Evolutionary conservation across 2,329 filamentous ascomycete genomes (phyloP).

Genomic region (Xylariaceae sp.): DNA sequence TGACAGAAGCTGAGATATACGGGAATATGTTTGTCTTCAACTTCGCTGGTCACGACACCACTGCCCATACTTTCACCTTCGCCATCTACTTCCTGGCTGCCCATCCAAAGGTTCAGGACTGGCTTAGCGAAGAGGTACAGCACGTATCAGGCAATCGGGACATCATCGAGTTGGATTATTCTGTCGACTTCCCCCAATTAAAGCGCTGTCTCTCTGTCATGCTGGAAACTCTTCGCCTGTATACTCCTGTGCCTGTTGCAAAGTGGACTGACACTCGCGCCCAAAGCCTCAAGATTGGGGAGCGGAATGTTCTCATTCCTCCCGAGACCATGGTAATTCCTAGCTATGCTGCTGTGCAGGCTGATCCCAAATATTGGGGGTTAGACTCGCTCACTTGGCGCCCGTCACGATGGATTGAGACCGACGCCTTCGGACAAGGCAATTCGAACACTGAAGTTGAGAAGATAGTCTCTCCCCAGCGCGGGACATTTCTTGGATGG

Average conservation of each 20-base stretch:
- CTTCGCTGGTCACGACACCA: slow-evolving; percentile 50
- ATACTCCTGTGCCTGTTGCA: slow-evolving; percentile 30
- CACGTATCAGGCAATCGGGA: slow-evolving; percentile 9
- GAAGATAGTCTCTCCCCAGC: slow-evolving; percentile 15
- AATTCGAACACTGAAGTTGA: slow-evolving; percentile 15
- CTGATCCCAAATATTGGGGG: slow-evolving; percentile 22
- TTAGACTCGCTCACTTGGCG: slow-evolving; percentile 19
- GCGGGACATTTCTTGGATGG: slow-evolving; percentile 29
- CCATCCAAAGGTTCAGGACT: slow-evolving; percentile 43
- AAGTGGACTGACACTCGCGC: slow-evolving; percentile 24
- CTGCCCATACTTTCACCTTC: slow-evolving; percentile 44
- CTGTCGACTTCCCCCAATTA: slow-evolving; percentile 38
- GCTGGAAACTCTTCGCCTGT: slow-evolving; percentile 43
- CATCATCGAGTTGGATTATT: slow-evolving; percentile 11
- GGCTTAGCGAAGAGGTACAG: slow-evolving; percentile 41
- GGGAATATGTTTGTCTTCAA: slow-evolving; percentile 24
- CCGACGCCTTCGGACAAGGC: no score
- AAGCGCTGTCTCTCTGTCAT: slow-evolving; percentile 40
- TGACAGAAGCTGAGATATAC: slow-evolving; percentile 42
- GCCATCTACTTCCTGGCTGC: slow-evolving; percentile 43
- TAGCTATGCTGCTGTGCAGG: slow-evolving; percentile 21
- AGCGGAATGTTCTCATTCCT: slow-evolving; percentile 13
- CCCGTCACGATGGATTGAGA: slow-evolving; percentile 20
- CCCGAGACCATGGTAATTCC: slow-evolving; percentile 17
- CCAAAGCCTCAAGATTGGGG: slow-evolving; percentile 16